A percentile compares a stretch with the other conserved stretches of the same genome.
phyloP scores from a whole-genome alignment of 352 stramenopile genomes.

The Globisporangium carolinianum region DNA sequence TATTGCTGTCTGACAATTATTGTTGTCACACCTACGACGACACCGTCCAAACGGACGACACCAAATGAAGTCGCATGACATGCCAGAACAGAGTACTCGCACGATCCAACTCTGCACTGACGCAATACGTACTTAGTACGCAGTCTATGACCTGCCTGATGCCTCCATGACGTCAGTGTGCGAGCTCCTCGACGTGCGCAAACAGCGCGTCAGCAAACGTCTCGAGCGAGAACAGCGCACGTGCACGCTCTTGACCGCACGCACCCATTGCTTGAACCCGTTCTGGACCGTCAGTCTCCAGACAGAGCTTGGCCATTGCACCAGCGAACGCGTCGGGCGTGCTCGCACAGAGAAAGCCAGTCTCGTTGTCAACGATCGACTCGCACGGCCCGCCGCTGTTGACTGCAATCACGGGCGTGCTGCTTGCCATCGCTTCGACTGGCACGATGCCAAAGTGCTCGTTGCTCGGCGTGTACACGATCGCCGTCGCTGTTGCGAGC shows the following conservation, averaged over 20 bases:
- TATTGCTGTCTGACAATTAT: too few species aligned
- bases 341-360: constrained; percentile 74
- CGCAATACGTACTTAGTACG: too few species aligned
- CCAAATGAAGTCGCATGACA: too few species aligned
- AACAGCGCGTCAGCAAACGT: constrained; percentile 65
- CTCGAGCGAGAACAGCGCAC: constrained; percentile 63
- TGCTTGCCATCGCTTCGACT: constrained; percentile 96
- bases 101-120: too few species aligned
- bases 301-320: constrained; percentile 58
- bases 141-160: constrained; percentile 1
- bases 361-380: constrained; percentile 88
- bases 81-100: too few species aligned
- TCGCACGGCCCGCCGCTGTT: constrained; percentile 94
- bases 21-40: too few species aligned
- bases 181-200: constrained; percentile 30
- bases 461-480: constrained; percentile 95
- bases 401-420: constrained; percentile 92
- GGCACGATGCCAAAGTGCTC: constrained; percentile 99
- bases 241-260: constrained; percentile 41
- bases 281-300: constrained; percentile 14
- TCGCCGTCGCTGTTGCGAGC: constrained; percentile 73
- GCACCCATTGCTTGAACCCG: constrained; percentile 37
- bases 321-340: constrained; percentile 48
- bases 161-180: background rate
- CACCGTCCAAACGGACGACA: too few species aligned